Conservation (phyloP, 2,329 filamentous ascomycete species). For the Colletotrichum caudatum region DNA sequence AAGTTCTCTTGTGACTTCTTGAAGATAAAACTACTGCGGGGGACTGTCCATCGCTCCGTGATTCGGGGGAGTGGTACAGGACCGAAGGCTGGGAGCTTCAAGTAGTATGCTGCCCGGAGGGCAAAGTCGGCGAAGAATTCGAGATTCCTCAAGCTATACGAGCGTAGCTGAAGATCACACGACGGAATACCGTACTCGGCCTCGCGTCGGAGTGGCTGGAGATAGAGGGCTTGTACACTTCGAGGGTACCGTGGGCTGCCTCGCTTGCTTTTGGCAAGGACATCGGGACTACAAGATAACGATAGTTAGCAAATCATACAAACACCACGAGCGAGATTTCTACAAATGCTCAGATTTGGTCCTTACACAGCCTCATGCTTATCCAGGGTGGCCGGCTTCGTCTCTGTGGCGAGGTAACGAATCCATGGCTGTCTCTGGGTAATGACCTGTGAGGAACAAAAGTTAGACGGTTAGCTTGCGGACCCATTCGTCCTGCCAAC, state of each 20-base stretch:
- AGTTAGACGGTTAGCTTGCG: conserved; percentile 6
- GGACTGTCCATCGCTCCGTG: conserved; percentile 94
- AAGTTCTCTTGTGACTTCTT: conserved; percentile 99
- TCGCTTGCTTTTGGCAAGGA: conserved; percentile 1
- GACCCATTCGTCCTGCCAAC: not conserved
- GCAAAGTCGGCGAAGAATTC: conserved; percentile 97
- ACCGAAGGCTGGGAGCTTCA: conserved; percentile 86
- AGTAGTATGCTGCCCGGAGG: conserved; percentile 92
- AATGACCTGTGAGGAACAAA: conserved; percentile 1
- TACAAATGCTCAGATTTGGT: not conserved
- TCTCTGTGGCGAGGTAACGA: conserved; percentile 21
- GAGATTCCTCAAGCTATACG: conserved; percentile 89
- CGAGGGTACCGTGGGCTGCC: conserved; percentile 72
- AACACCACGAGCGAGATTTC: not conserved
- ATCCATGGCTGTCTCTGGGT: conserved; percentile 19
- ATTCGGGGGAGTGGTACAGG: conserved; percentile 88
- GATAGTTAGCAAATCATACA: not conserved
- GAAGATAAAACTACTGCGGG: conserved; percentile 88
- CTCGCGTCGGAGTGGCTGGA: conserved; percentile 83
- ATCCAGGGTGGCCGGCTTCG: not conserved
- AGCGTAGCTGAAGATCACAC: conserved; percentile 92
- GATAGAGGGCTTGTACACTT: conserved; percentile 86
- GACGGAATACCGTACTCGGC: conserved; percentile 82
- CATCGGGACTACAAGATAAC: not conserved
- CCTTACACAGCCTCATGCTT: conserved; percentile 3